Base-by-base conservation (phyloP, 192 early-diverging fungal genomes). In the Coemansia sp. region DNA sequence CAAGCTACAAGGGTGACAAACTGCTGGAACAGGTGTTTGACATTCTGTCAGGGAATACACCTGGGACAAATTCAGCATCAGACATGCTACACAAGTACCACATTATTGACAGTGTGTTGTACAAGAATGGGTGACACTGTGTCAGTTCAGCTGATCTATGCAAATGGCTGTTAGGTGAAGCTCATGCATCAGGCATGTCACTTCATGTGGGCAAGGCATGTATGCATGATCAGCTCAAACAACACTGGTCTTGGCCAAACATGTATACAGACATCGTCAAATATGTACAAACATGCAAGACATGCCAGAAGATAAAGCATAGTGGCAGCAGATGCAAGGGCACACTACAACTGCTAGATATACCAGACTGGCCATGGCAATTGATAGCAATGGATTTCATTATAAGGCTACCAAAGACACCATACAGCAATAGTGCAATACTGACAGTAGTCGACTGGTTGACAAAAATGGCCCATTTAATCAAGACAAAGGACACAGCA, bases 291-390 rank as follows among this genome's bases (percentile, higher is more conserved):
- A 51, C 59, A 8, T 69, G 67, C 44, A n/a, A 69, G 5, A 34
- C 34, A 2, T 69, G 67, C 34, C 67, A 69, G 19, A 62, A 62
- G 32, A 62, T 36, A 11, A 69, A 69, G 21, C 8, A 32, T 4
- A 32, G 67, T 2, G 6, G 25, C 4, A 3, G 27, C 25, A 8
- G 38, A 45, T 8, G 9, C 17, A 19, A 48, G 4, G 44, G 45
- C 4, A 21, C 31, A 10, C 31, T 65, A 6, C 64, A 65, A 27
- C 32, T 46, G 12, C 29, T 65, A 4, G 27, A 65, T 1, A 65
- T 65, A 4, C 64, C 46, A 1, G 46, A 63, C 4, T 2, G 51
- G 17, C 62, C 38, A 2, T 70, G 44, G 44, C 17, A 45, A 5
- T n/a, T 0, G 0, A 45, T 64, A 34, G 2, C 31, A 0, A 71